phyloP scores from a whole-genome alignment of 179 eudicot species.

The Spinacia oleracea region DNA sequence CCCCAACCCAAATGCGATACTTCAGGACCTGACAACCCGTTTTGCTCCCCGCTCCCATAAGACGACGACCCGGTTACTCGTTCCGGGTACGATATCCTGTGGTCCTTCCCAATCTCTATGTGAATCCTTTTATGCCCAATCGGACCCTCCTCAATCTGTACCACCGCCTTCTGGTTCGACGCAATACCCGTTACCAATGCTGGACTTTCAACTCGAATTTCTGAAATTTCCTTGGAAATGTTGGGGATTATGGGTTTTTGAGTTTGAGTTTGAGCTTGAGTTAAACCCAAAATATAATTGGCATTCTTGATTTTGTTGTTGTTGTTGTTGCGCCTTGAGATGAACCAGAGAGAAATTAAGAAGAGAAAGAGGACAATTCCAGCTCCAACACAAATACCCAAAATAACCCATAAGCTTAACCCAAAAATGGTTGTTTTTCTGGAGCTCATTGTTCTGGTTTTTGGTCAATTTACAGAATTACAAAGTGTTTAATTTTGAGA shows the following conservation, averaged over 20 bases:
- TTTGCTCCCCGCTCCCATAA: conserved; percentile 28
- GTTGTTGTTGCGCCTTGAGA: conserved; percentile 23
- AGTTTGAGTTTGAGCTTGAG: conserved; percentile 8
- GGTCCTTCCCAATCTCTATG: conserved; percentile 55
- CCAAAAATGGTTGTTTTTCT: conserved; percentile 30
- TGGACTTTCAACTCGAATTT: conserved; percentile 21
- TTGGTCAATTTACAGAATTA: neutral
- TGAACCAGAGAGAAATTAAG: conserved; percentile 31
- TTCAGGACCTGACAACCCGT: conserved; percentile 27
- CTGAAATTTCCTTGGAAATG: conserved; percentile 31
- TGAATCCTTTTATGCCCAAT: conserved; percentile 37
- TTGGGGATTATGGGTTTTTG: conserved; percentile 23
- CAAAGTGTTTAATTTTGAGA: neutral
- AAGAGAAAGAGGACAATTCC: conserved; percentile 32
- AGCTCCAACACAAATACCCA: conserved; percentile 32
- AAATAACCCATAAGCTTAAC: conserved; percentile 30
- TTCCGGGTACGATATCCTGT: conserved; percentile 49
- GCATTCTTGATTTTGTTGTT: neutral
- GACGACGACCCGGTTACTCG: conserved; percentile 21
- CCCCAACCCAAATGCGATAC: conserved; percentile 63
- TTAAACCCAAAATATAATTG: neutral
- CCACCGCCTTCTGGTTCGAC: conserved; percentile 8
- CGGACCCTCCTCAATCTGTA: conserved; percentile 19
- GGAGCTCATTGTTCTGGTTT: conserved; percentile 25
- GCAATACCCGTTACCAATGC: neutral